phyloP scores from a whole-genome alignment of 2,329 filamentous ascomycete genomes.

The Albifimbria verrucaria region DNA sequence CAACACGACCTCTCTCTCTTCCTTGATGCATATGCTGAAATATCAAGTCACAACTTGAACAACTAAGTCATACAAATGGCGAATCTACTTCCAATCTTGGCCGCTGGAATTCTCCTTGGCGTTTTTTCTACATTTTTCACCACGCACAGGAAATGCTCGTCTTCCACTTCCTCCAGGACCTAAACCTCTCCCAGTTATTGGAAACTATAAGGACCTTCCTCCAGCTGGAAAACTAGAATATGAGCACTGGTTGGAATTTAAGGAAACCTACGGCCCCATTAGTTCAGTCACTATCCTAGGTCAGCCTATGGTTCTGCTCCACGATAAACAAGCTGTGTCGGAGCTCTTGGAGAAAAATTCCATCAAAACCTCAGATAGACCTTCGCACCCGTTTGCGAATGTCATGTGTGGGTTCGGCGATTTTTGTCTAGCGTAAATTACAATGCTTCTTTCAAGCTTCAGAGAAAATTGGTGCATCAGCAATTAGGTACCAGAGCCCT shows the following conservation, averaged over 20 bases:
- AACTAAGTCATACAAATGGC: too few species aligned
- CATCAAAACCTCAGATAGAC: slow-evolving; percentile 14
- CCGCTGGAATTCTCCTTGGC: too few species aligned
- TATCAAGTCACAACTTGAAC: too few species aligned
- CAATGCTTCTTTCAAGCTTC: slow-evolving; percentile 12
- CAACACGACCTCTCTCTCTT: too few species aligned
- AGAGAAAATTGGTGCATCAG: slow-evolving; percentile 25
- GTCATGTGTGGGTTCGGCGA: slow-evolving; percentile 20
- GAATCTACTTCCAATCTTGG: too few species aligned
- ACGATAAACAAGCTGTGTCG: slow-evolving; percentile 30
- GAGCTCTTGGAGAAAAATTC: slow-evolving; percentile 30
- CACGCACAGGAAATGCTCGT: neutral
- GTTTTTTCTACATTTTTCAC: too few species aligned
- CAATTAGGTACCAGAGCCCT: slow-evolving; percentile 21
- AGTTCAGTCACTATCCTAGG: slow-evolving; percentile 21
- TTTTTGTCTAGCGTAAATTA: slow-evolving; percentile 13
- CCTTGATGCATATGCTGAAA: too few species aligned
- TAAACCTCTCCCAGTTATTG: slow-evolving; percentile 36
- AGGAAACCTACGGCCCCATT: slow-evolving; percentile 26
- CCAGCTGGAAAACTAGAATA: slow-evolving; percentile 23
- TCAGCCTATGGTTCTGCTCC: slow-evolving; percentile 35
- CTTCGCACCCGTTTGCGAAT: slow-evolving; percentile 7
- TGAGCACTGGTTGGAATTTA: slow-evolving; percentile 32
- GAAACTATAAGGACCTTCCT: slow-evolving; percentile 44
- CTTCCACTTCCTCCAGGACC: slow-evolving; percentile 20